Base-by-base conservation (phyloP, 1,139 yeast species). In the Kazachstania sp. region DNA sequence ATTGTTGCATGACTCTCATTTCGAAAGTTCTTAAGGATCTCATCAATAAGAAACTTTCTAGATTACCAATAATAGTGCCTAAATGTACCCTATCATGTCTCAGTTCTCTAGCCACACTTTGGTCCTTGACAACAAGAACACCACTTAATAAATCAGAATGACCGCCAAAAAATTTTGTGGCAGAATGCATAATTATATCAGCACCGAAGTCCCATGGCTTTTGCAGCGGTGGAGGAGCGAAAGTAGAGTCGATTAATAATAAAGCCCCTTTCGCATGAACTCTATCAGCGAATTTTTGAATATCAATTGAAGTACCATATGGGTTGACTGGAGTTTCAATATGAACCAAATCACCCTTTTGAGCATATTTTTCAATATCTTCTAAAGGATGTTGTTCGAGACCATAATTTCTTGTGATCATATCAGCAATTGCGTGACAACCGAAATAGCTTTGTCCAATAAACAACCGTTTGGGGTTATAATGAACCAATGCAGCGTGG, bases 181-280 rank as follows among this genome's bases (percentile, higher is more conserved):
- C 95, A 1, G 95, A 86, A 66, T 88, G 96, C 79, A 90, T 70
- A 15, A 88, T 78, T 58, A 86, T 66, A 64, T 88, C 96, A 29
- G 83, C 95, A 40, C 92, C 95, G 56, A 75, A 82, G 37, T 74
- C 71, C 67, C 86, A 87, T 4, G 95, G 92, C 54, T 84, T 77
- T 60, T 81, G 88, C 48, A 88, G 69, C 7, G 96, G 96, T 16
- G 95, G 95, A 23, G 97, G 97, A 3, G 95, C 97, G 64, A 90
- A 82, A 0, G 97, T 90, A 1, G 96, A 78, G 64, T 90, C 97
- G 8, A 88, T 83, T 28, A 81, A 60, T 28, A 90, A 65, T 23
- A 71, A 62, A 0, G 95, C 95, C 2, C 88, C 87, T 49, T 74
- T 73, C 0, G 71, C 68, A 60, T 87, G 95, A 0, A 95, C 92